These are phyloP conservation scores for Berberis thunbergii DNA, from an alignment of 164 flowering plant species.

Conservation along the genomic window DNA sequence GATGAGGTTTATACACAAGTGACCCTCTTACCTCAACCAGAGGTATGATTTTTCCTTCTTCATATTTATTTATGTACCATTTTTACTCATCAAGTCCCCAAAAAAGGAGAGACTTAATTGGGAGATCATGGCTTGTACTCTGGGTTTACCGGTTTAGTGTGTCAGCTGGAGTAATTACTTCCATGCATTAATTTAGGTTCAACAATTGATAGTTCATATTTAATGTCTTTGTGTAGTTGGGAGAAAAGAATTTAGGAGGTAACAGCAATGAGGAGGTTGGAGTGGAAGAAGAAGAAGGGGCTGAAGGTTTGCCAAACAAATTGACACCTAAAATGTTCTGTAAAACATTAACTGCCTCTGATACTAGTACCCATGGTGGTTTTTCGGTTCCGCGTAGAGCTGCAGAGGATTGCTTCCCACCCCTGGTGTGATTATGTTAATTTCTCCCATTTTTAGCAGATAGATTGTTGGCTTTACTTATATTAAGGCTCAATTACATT, in stretches of 20 bases:
- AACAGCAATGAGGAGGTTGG: slow-evolving; percentile 39
- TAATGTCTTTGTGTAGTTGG: slow-evolving; percentile 26
- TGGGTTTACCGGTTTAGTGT: too few species aligned
- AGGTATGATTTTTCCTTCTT: too few species aligned
- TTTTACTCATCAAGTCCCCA: too few species aligned
- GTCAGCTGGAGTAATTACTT: too few species aligned
- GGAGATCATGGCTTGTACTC: too few species aligned
- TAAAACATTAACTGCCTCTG: slow-evolving; percentile 95
- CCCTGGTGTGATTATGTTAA: slow-evolving; percentile 38
- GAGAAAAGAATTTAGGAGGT: slow-evolving; percentile 29
- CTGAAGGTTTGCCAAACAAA: slow-evolving; percentile 32
- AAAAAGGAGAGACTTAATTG: too few species aligned
- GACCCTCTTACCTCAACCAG: too few species aligned
- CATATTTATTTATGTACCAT: too few species aligned
- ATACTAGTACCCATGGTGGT: slow-evolving; percentile 97
- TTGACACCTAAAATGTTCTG: slow-evolving; percentile 96
- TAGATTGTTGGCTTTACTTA: too few species aligned
- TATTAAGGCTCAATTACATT: too few species aligned
- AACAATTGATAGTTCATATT: not conserved
- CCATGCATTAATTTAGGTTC: too few species aligned
- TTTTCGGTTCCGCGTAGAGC: slow-evolving; percentile 98
- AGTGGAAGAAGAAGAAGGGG: slow-evolving; percentile 44
- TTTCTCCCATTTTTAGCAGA: not conserved
- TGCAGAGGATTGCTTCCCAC: slow-evolving; percentile 96
- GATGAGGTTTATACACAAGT: too few species aligned